Conservation (phyloP, 805 yeast genomes). For the Wickerhamiella lipophila region DNA sequence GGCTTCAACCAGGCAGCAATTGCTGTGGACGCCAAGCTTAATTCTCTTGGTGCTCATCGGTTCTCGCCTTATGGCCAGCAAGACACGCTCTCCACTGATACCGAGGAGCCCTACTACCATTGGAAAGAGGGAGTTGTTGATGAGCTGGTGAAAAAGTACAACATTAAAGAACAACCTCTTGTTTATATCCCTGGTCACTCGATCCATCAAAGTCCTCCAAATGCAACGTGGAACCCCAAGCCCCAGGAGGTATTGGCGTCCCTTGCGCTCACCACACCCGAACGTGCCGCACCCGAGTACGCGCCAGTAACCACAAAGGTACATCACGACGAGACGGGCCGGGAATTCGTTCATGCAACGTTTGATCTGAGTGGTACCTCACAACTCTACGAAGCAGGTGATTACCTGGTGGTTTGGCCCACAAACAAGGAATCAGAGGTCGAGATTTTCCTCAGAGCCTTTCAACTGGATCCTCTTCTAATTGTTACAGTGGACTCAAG, state of each 20-base stretch:
- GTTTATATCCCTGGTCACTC: conserved; percentile 46
- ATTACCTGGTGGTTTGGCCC: conserved; percentile 81
- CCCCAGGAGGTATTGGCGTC: conserved; percentile 6
- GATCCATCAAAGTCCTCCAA: conserved; percentile 31
- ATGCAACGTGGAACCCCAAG: background rate
- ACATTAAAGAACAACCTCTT: conserved; percentile 54
- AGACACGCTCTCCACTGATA: conserved; percentile 70
- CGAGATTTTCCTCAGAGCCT: conserved; percentile 39
- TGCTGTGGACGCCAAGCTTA: conserved; percentile 34
- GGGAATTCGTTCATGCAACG: conserved; percentile 47
- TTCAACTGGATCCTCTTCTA: conserved; percentile 36
- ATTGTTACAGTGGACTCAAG: conserved; percentile 40
- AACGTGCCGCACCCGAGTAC: conserved; percentile 2
- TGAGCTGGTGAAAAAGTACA: conserved; percentile 41
- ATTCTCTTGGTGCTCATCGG: conserved; percentile 46
- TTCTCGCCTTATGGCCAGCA: conserved; percentile 59
- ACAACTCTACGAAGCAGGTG: conserved; percentile 70
- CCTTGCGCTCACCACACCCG: background rate
- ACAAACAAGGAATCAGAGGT: conserved; percentile 56
- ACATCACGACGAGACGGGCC: background rate
- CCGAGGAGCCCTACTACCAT: conserved; percentile 68
- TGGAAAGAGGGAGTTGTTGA: conserved; percentile 67
- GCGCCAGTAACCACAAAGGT: background rate
- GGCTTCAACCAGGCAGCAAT: conserved; percentile 54
- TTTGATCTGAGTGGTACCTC: conserved; percentile 56